phyloP scores from a whole-genome alignment of 2,329 filamentous ascomycete genomes.

The Amauroascus verrucosus region DNA sequence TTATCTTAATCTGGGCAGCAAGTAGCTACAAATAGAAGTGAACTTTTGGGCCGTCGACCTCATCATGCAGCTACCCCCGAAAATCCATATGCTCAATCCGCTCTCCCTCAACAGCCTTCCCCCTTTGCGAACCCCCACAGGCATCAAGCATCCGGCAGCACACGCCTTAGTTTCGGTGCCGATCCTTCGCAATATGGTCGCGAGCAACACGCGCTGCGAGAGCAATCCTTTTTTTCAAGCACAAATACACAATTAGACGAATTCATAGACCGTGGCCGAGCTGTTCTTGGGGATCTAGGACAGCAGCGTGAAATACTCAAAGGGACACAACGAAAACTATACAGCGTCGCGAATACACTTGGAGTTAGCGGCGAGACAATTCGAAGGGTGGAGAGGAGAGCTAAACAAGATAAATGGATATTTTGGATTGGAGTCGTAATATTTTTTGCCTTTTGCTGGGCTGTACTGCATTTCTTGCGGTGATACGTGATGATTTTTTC shows the following conservation, averaged over 20 bases:
- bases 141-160: constrained; percentile 23
- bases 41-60: constrained; percentile 75
- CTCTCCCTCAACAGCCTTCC: constrained; percentile 32
- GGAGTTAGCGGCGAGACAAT: constrained; percentile 94
- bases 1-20: constrained; percentile 29
- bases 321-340: constrained; percentile 80
- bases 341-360: constrained; percentile 86
- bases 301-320: constrained; percentile 92
- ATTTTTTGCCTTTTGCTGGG: constrained; percentile 86
- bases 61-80: constrained; percentile 73
- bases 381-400: constrained; percentile 84
- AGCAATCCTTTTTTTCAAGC: constrained; percentile 75
- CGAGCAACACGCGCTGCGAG: constrained; percentile 73
- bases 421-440: constrained; percentile 78
- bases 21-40: constrained; percentile 60
- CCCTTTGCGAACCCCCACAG: constrained; percentile 31
- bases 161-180: constrained; percentile 38
- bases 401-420: constrained; percentile 95
- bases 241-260: constrained; percentile 84
- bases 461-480: constrained; percentile 74
- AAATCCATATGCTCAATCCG: constrained; percentile 73
- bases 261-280: constrained; percentile 81
- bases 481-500: constrained; percentile 31
- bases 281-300: constrained; percentile 77
- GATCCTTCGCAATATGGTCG: constrained; percentile 50